Conservation (phyloP, 805 yeast species). For the Candida dajiaensis region DNA sequence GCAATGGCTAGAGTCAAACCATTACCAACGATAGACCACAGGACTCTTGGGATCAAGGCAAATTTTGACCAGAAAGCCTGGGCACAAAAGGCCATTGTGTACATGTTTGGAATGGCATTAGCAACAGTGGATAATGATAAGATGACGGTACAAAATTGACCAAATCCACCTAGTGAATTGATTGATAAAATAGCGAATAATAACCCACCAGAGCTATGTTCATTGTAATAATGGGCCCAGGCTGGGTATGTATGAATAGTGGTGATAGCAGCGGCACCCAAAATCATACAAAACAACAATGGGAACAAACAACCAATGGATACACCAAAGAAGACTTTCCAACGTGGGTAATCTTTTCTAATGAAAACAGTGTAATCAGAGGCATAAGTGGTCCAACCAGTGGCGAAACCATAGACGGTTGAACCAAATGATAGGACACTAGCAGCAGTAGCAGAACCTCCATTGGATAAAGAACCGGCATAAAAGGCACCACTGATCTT, state of each 20-base stretch:
- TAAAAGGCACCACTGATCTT: constrained; percentile 58
- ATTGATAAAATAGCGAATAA: constrained; percentile 71
- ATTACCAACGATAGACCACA: constrained; percentile 78
- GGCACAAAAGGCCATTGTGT: constrained; percentile 79
- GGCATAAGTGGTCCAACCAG: constrained; percentile 93
- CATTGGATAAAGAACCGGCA: constrained; percentile 44
- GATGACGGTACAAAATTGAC: constrained; percentile 81
- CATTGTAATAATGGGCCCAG: constrained; percentile 45
- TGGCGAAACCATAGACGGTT: constrained; percentile 77
- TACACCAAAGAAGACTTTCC: constrained; percentile 58
- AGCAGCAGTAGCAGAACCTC: constrained; percentile 62
- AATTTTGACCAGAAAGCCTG: constrained; percentile 78
- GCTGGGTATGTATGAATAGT: constrained; percentile 43
- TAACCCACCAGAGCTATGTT: constrained; percentile 70
- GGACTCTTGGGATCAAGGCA: constrained; percentile 67
- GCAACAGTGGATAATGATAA: constrained; percentile 83
- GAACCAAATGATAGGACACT: constrained; percentile 75
- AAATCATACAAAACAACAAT: constrained; percentile 60
- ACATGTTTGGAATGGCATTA: constrained; percentile 89
- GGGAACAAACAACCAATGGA: constrained; percentile 61
- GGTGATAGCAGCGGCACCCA: constrained; percentile 83
- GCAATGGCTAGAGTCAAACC: constrained; percentile 75
- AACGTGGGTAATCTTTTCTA: constrained; percentile 54
- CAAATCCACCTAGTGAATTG: constrained; percentile 80
- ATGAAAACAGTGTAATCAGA: constrained; percentile 89